Conservation (phyloP, 2,329 filamentous ascomycete genomes). For the Fusarium incarnatum region DNA sequence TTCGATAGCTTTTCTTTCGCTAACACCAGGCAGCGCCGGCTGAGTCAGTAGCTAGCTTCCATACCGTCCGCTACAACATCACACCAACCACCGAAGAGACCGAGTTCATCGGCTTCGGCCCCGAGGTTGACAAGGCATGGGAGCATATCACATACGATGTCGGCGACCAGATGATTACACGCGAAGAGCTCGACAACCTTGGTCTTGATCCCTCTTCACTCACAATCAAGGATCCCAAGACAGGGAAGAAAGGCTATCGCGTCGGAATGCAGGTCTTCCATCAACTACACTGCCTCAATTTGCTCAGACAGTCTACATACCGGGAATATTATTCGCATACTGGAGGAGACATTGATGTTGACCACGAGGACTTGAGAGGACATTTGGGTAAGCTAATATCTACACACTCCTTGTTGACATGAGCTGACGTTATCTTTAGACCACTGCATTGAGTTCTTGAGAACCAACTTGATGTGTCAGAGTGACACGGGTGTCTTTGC, state of each 20-base stretch:
- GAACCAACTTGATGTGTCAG: constrained; percentile 66
- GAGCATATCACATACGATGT: constrained; percentile 62
- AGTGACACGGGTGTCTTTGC: constrained; percentile 66
- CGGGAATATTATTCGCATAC: constrained; percentile 61
- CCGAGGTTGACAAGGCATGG: constrained; percentile 69
- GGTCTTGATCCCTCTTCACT: constrained; percentile 64
- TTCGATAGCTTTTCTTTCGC: accelerated
- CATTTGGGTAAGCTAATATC: constrained; percentile 26
- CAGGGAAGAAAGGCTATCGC: constrained; percentile 69
- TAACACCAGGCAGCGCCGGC: constrained; percentile 57
- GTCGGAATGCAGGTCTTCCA: constrained; percentile 70
- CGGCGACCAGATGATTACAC: constrained; percentile 70
- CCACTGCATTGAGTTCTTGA: constrained; percentile 54
- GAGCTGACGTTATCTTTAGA: constrained; percentile 10
- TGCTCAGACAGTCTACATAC: constrained; percentile 61
- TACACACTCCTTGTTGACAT: accelerated
- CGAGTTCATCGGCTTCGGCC: constrained; percentile 66
- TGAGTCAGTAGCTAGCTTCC: constrained; percentile 60
- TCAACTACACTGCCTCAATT: constrained; percentile 62
- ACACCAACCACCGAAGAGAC: constrained; percentile 58
- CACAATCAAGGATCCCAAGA: constrained; percentile 66
- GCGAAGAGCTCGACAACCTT: constrained; percentile 64
- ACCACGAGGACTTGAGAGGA: constrained; percentile 31
- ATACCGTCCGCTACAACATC: constrained; percentile 62
- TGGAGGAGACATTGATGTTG: constrained; percentile 61